Conservation (phyloP, 2,329 filamentous ascomycete species). For the Pseudogymnoascus sp. region DNA sequence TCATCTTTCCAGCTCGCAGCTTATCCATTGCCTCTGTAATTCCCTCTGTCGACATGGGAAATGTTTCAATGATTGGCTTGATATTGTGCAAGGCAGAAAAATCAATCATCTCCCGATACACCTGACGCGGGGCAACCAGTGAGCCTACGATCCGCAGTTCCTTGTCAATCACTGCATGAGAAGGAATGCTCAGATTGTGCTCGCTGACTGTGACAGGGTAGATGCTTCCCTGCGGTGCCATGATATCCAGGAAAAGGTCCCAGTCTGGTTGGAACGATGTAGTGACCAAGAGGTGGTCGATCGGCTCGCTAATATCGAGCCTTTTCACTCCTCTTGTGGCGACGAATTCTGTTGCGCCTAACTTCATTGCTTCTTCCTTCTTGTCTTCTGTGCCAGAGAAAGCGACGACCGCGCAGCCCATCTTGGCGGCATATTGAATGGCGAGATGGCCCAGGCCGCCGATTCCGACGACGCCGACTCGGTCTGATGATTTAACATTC, state of each 20-base stretch:
- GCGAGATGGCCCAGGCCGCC: conserved; percentile 56
- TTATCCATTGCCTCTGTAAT: conserved; percentile 47
- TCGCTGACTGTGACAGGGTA: conserved; percentile 60
- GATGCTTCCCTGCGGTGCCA: conserved; percentile 51
- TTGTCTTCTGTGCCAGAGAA: conserved; percentile 54
- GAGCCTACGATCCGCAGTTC: conserved; percentile 25
- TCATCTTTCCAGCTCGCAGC: conserved; percentile 47
- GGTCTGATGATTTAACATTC: conserved; percentile 26
- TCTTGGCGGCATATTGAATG: conserved; percentile 54
- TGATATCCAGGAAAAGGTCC: conserved; percentile 51
- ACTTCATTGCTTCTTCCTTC: conserved; percentile 49
- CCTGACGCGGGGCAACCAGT: conserved; percentile 30
- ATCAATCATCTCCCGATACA: conserved; percentile 51
- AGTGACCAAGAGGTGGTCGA: conserved; percentile 28
- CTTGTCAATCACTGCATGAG: conserved; percentile 21
- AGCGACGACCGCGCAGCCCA: conserved; percentile 53
- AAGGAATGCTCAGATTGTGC: conserved; percentile 24
- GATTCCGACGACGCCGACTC: conserved; percentile 42
- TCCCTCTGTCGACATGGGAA: conserved; percentile 44
- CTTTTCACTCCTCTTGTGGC: conserved; percentile 37
- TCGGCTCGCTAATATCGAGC: conserved; percentile 19
- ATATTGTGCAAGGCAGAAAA: conserved; percentile 53
- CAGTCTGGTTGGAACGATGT: conserved; percentile 44
- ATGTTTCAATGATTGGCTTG: conserved; percentile 48
- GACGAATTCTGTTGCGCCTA: conserved; percentile 55